Base-by-base conservation (phyloP, 805 yeast genomes). In the Schwanniomyces polymorphus region DNA sequence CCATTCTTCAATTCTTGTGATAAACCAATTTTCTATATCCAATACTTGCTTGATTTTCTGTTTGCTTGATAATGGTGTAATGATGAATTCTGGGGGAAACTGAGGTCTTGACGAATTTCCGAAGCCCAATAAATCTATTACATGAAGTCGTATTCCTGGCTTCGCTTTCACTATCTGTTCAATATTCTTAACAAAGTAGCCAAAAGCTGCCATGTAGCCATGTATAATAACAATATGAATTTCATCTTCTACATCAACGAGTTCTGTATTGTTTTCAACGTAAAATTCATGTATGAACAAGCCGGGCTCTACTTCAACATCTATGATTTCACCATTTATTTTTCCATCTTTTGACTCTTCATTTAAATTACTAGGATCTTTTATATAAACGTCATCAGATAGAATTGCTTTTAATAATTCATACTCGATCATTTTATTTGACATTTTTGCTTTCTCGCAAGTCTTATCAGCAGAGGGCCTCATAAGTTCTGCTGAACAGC, bases 191-290 rank as follows among this genome's bases (percentile, higher is more conserved):
- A 71, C 57, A 44, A 69, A 72, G 52, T 64, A 72, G 5, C 76
- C 77, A 49, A 67, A 54, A 1, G 77, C 75, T 2, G 77, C 77
- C 77, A 72, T 72, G 52, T 71, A 72, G 5, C 77, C 77, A 48
- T 72, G 77, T 14, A 72, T 62, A 0, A 72, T 52, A 7, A 72
- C 76, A 4, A 70, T 42, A 39, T 67, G 64, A 6, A 44, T 47
- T 33, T 42, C 52, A 8, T 54, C 62, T 21, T 37, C 45, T 12
- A 49, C 56, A 0, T 57, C 54, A 5, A 43, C 45, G 7, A 35
- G 27, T 14, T 38, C 29, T 10, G 27, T 14, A 11, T 51, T 52
- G 48, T 67, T 67, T 39, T 54, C 59, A 14, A 72, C 47, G 45
- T 59, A 67, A 27, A 72, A 59, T 46, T 72, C 77, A 48, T 72